These are phyloP conservation scores for Pythium folliculosum DNA, from an alignment of 352 stramenopile genomes.

Conservation along the genomic window DNA sequence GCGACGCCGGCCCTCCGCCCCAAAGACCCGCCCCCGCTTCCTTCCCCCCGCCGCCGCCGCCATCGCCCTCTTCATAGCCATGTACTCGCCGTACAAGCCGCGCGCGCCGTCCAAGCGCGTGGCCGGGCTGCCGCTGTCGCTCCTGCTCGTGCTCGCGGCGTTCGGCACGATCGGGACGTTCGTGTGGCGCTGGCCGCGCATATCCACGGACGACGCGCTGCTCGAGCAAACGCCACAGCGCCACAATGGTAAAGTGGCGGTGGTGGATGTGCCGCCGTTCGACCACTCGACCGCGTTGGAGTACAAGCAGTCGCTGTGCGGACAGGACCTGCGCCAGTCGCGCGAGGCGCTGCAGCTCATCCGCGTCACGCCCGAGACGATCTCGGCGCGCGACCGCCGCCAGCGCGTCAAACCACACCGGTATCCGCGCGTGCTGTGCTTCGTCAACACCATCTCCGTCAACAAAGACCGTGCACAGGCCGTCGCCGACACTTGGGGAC, in stretches of 20 bases:
- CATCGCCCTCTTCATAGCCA: too few relatives aligned
- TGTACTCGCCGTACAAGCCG: too few relatives aligned
- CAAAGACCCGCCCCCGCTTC: too few relatives aligned
- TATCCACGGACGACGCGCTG: too few relatives aligned
- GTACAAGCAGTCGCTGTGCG: conserved; percentile 2
- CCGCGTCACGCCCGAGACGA: background rate
- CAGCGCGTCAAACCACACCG: conserved; percentile 6
- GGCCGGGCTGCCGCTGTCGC: too few relatives aligned
- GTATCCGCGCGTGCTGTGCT: conserved; percentile 63
- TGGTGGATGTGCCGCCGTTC: too few relatives aligned
- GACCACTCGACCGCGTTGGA: background rate
- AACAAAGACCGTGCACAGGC: conserved; percentile 60
- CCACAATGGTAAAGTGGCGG: background rate
- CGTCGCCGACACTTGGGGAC: conserved; percentile 80
- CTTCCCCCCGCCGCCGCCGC: too few relatives aligned
- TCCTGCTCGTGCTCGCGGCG: too few relatives aligned
- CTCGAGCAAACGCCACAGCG: background rate
- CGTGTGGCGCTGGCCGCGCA: too few relatives aligned
- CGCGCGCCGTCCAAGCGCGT: too few relatives aligned
- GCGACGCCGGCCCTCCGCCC: too few relatives aligned
- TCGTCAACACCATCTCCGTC: conserved; percentile 80
- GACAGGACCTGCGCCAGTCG: conserved; percentile 23
- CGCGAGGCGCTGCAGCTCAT: conserved; percentile 24
- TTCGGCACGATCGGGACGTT: too few relatives aligned
- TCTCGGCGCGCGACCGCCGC: background rate